Percentiles rank a stretch among this genome's conserved stretches.
phyloP scores from a whole-genome alignment of 352 stramenopile genomes.

The Globisporangium heterothallicum region DNA sequence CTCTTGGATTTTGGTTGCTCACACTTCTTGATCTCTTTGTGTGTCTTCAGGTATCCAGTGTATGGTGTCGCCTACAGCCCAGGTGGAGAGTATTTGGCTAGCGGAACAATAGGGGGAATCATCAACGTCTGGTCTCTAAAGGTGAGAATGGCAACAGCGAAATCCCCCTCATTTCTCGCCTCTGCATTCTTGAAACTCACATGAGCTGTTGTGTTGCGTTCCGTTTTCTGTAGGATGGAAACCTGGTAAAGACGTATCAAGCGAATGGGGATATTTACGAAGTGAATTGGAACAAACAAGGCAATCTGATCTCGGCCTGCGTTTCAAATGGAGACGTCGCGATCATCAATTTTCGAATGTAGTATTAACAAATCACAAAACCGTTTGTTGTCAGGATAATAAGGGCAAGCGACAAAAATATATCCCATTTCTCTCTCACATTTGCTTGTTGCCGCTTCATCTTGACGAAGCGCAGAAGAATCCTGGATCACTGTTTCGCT shows the following conservation, averaged over 20 bases:
- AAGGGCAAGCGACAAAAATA: constrained; percentile 14
- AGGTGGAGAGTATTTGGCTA: constrained; percentile 92
- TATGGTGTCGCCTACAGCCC: constrained; percentile 87
- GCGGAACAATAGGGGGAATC: constrained; percentile 94
- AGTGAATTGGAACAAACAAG: constrained; percentile 95
- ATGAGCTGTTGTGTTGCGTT: constrained; percentile 1
- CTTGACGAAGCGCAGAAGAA: not conserved
- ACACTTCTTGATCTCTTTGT: constrained; percentile 10
- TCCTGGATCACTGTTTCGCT: not conserved
- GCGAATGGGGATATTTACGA: constrained; percentile 97
- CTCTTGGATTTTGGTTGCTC: constrained; percentile 19
- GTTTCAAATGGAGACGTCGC: constrained; percentile 83
- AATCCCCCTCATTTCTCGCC: no score
- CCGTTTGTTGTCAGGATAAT: constrained; percentile 6
- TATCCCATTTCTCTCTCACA: constrained; percentile 13
- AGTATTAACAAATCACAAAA: constrained; percentile 65
- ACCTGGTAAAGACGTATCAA: constrained; percentile 85
- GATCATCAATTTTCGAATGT: constrained; percentile 89
- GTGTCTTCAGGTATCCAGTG: constrained; percentile 57
- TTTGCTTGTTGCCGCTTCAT: constrained; percentile 1
- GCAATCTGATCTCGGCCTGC: constrained; percentile 81
- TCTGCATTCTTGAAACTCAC: no score
- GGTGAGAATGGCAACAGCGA: no score
- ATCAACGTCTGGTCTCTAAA: constrained; percentile 97
- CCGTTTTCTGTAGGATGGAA: constrained; percentile 40